phyloP scores from a whole-genome alignment of 2,329 filamentous ascomycete genomes.

The Epichloe gansuensis region DNA sequence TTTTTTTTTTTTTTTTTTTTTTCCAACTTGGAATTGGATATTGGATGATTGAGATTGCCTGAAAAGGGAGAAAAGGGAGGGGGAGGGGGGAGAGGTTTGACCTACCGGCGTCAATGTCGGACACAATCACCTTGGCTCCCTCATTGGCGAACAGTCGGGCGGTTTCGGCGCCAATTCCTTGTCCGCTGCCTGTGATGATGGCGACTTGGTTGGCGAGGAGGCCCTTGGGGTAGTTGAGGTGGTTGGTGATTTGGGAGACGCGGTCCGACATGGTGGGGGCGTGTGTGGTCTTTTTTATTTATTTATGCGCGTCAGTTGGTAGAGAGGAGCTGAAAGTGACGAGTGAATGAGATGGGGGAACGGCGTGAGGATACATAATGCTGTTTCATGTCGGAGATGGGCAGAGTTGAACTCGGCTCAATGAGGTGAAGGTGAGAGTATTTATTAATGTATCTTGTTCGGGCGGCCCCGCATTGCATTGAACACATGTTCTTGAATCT shows the following conservation, averaged over 20 bases:
- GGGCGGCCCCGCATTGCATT: neutral
- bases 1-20: neutral
- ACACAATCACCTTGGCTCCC: constrained; percentile 71
- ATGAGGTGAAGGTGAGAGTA: neutral
- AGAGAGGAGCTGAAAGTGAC: neutral
- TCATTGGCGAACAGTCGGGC: constrained; percentile 77
- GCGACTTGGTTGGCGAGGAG: constrained; percentile 69
- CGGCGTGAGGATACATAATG: neutral
- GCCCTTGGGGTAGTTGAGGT: constrained; percentile 72
- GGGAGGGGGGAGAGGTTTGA: constrained; percentile 1
- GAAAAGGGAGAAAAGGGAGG: neutral
- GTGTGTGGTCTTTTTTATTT: neutral
- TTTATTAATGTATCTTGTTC: neutral
- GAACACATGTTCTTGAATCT: no score
- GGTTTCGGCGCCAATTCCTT: constrained; percentile 79
- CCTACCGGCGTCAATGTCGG: constrained; percentile 66
- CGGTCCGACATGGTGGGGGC: constrained; percentile 37
- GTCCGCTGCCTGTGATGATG: constrained; percentile 76
- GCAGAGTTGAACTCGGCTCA: neutral
- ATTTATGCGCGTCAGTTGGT: no score
- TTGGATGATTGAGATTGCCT: no score
- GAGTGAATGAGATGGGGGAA: neutral
- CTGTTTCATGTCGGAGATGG: neutral
- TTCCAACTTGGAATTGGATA: neutral
- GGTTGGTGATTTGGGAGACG: constrained; percentile 57